Evolutionary conservation across 148 eudicot genomes (phyloP).

Genomic region (Heliosperma pusillum): DNA sequence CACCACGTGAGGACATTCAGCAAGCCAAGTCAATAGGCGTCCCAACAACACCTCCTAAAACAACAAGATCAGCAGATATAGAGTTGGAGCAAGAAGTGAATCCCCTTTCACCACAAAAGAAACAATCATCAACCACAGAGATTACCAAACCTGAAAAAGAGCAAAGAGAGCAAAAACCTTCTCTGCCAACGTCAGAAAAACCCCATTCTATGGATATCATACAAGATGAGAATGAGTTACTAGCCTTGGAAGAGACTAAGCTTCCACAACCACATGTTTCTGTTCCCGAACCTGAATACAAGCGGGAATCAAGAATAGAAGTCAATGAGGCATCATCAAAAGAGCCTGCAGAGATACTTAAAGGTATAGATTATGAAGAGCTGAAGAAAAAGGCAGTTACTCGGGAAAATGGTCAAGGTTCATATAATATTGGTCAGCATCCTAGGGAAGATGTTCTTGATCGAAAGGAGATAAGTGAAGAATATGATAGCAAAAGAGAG

Average conservation of each 20-base stretch:
- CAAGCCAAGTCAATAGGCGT: constrained; percentile 13
- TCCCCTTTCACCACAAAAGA: constrained; percentile 25
- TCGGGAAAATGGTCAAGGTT: constrained; percentile 3
- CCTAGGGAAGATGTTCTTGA: constrained; percentile 22
- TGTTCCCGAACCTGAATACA: constrained; percentile 11
- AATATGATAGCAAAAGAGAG: constrained; percentile 8
- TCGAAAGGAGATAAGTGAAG: constrained; percentile 20
- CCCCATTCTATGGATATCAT: background rate
- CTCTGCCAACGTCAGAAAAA: constrained; percentile 25
- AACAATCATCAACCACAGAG: constrained; percentile 16
- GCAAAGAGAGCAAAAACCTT: constrained; percentile 8
- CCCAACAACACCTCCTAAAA: constrained; percentile 15
- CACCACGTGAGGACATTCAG: constrained; percentile 16
- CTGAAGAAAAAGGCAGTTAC: constrained; percentile 14
- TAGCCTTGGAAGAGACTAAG: constrained; percentile 19
- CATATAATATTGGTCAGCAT: constrained; percentile 6
- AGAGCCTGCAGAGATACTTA: constrained; percentile 19
- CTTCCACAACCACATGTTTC: background rate
- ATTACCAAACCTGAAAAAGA: constrained; percentile 21
- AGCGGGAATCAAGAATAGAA: constrained; percentile 9
- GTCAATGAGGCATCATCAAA: constrained; percentile 19
- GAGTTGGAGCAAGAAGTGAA: constrained; percentile 20
- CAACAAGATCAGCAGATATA: constrained; percentile 10
- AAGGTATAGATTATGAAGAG: constrained; percentile 9
- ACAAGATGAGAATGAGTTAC: constrained; percentile 10